Conservation (phyloP, 2,329 filamentous ascomycete species). For the Ophiostoma populinum region DNA sequence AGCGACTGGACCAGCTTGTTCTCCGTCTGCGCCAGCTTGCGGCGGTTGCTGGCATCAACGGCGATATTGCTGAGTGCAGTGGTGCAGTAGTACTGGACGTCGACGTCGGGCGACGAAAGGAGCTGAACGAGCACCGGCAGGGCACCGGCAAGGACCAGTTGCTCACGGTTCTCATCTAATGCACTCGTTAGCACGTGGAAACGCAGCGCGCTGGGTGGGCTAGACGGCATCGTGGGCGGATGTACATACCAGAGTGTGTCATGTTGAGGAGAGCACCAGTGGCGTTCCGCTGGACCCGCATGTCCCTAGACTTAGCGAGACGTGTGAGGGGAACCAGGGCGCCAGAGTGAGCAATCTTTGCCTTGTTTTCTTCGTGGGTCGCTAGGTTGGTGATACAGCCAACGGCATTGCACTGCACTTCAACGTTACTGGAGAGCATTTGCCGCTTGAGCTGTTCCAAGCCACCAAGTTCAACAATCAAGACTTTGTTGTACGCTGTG, state of each 20-base stretch:
- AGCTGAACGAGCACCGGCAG: conserved; percentile 94
- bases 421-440: conserved; percentile 96
- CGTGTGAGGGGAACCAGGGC: conserved; percentile 80
- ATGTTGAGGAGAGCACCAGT: conserved; percentile 94
- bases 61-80: conserved; percentile 97
- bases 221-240: too few relatives aligned
- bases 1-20: conserved; percentile 82
- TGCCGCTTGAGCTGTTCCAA: conserved; percentile 85
- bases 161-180: conserved; percentile 87
- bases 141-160: conserved; percentile 93
- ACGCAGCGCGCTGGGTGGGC: too few relatives aligned
- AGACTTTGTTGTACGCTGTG: conserved; percentile 88
- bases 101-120: conserved; percentile 80
- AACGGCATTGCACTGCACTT: conserved; percentile 97
- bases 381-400: conserved; percentile 97
- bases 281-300: conserved; percentile 94
- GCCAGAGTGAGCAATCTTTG: conserved; percentile 90
- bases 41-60: conserved; percentile 79
- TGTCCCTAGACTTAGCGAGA: conserved; percentile 91
- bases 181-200: too few relatives aligned
- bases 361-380: conserved; percentile 98
- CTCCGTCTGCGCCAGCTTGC: conserved; percentile 80
- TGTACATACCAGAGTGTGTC: conserved; percentile 77
- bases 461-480: conserved; percentile 84
- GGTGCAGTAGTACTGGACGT: conserved; percentile 98